Conservation (phyloP, 345 rosid genomes). For the Noccaea bulbosa region DNA sequence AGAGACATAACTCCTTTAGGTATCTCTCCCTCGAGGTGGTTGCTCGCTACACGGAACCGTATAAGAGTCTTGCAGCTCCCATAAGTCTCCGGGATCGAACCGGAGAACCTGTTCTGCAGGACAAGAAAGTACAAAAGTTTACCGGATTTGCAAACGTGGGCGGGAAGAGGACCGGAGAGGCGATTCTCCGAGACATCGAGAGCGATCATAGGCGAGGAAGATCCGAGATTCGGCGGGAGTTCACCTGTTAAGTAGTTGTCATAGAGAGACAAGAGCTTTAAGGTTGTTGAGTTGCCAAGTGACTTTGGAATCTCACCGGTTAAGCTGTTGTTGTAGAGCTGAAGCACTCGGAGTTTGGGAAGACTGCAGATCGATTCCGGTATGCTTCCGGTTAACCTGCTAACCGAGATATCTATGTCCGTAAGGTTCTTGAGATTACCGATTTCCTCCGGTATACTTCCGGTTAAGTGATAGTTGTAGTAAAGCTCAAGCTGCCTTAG, state of each 20-base stretch:
- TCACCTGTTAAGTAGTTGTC: constrained; percentile 75
- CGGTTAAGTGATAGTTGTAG: constrained; percentile 71
- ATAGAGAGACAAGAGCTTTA: constrained; percentile 70
- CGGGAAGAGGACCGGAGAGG: constrained; percentile 73
- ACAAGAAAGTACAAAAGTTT: constrained; percentile 76
- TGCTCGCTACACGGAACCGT: constrained; percentile 78
- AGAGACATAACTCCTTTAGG: constrained; percentile 68
- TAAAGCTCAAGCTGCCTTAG: constrained; percentile 79
- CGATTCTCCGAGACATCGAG: constrained; percentile 83
- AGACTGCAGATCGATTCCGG: constrained; percentile 81
- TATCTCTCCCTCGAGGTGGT: constrained; percentile 64
- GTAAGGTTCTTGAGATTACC: constrained; percentile 83
- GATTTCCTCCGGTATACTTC: constrained; percentile 76
- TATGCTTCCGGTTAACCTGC: constrained; percentile 66
- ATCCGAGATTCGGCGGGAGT: constrained; percentile 70
- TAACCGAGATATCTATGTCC: constrained; percentile 91
- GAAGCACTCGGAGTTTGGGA: constrained; percentile 72
- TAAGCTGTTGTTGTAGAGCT: constrained; percentile 93
- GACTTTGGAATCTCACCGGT: constrained; percentile 73
- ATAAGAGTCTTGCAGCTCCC: constrained; percentile 67
- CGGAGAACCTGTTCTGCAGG: constrained; percentile 69
- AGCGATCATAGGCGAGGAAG: constrained; percentile 55
- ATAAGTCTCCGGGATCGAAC: constrained; percentile 63
- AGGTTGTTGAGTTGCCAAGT: constrained; percentile 63
- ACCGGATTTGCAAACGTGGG: constrained; percentile 71